Percentiles rank a stretch among this genome's conserved stretches.
Evolutionary conservation across 768 basidiomycete species (phyloP).

Genomic region (Lactarius hengduanensis): DNA sequence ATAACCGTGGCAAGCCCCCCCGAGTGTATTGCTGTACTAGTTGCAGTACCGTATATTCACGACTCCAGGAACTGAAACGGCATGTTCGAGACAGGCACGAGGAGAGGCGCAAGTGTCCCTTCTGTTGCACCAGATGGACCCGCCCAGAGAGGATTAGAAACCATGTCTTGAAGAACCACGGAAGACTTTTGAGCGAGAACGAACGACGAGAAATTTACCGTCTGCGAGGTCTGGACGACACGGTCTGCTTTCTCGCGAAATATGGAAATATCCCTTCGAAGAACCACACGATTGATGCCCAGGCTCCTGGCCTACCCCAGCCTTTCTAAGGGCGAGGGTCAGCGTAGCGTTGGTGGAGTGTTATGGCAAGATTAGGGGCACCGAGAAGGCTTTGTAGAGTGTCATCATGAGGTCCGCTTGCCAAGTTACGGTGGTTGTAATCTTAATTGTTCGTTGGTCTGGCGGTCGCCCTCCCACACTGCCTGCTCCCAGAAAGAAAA

Average conservation of each 20-base stretch:
- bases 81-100: slow-evolving; percentile 7
- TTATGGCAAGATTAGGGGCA: neutral
- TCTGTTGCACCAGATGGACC: slow-evolving; percentile 8
- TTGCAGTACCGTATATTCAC: neutral
- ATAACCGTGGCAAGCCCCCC: too few relatives aligned
- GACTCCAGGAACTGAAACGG: slow-evolving; percentile 5
- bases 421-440: neutral
- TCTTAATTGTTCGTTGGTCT: neutral
- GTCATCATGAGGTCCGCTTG: neutral
- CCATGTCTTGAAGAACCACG: slow-evolving; percentile 2
- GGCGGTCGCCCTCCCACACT: neutral
- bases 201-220: neutral
- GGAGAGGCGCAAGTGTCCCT: neutral
- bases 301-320: neutral
- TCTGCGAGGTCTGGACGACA: neutral
- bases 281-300: neutral
- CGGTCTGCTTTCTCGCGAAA: slow-evolving; percentile 3
- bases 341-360: neutral
- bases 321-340: neutral
- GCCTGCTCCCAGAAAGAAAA: neutral
- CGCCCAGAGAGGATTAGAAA: neutral
- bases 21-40: neutral
- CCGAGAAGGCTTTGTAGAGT: neutral
- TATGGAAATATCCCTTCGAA: neutral
- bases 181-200: neutral